Percentiles rank a stretch among this genome's conserved stretches.
Evolutionary conservation across 768 basidiomycete genomes (phyloP).

Genomic region (Phaffia tasmanica): DNA sequence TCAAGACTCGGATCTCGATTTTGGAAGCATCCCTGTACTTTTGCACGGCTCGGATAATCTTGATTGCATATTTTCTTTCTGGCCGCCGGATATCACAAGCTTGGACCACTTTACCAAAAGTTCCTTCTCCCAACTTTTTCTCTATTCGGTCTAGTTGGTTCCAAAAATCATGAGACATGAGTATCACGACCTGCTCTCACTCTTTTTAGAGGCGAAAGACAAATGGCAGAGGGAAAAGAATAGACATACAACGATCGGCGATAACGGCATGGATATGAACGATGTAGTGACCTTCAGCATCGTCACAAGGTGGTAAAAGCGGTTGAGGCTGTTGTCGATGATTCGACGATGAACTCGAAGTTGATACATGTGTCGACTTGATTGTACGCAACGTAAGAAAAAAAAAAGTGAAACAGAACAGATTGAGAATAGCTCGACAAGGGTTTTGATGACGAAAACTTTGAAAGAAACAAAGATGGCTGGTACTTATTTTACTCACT

Average conservation of each 20-base stretch:
- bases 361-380: not conserved
- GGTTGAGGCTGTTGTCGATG: conserved; percentile 14
- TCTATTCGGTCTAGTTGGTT: conserved; percentile 70
- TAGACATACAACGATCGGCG: conserved; percentile 40
- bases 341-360: not conserved
- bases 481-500: no score
- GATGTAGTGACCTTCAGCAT: conserved; percentile 98
- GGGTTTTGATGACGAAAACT: no score
- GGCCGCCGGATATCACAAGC: conserved; percentile 65
- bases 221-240: no score
- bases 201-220: not conserved
- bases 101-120: conserved; percentile 97
- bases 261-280: conserved; percentile 85
- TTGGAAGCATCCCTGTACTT: conserved; percentile 98
- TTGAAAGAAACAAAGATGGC: no score
- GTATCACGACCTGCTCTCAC: conserved; percentile 12
- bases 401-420: no score
- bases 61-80: conserved; percentile 77
- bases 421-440: no score
- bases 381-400: not conserved
- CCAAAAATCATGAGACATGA: not conserved
- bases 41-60: conserved; percentile 95
- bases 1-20: conserved; percentile 90
- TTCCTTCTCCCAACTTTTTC: conserved; percentile 84
- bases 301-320: conserved; percentile 63